phyloP scores from a whole-genome alignment of 2,329 filamentous ascomycete genomes.

The Microdochium nivale region DNA sequence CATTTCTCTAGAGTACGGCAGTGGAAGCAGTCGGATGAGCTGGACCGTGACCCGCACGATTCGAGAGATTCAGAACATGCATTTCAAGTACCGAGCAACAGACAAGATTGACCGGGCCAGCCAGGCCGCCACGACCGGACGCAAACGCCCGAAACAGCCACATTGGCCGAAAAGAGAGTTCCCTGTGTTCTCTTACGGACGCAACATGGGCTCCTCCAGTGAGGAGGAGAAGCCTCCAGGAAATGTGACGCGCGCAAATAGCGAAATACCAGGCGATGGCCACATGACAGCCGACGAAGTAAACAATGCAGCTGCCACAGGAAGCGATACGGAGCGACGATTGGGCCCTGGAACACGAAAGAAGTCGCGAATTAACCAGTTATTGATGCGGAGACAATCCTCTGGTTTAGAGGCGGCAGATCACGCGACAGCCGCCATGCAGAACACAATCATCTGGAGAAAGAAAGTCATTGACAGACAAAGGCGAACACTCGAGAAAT shows the following conservation, averaged over 20 bases:
- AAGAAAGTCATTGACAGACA: conserved; percentile 72
- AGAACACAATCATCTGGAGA: conserved; percentile 45
- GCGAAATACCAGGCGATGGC: conserved; percentile 23
- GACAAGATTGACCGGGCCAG: conserved; percentile 77
- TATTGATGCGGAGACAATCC: conserved; percentile 44
- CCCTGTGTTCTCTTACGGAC: conserved; percentile 76
- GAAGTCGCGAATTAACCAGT: conserved; percentile 43
- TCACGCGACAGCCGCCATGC: conserved; percentile 29
- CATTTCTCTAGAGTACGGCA: conserved; percentile 93
- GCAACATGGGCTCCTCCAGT: conserved; percentile 69
- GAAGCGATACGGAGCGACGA: conserved; percentile 58
- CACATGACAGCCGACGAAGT: conserved; percentile 29
- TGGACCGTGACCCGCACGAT: conserved; percentile 88
- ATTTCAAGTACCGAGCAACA: conserved; percentile 86
- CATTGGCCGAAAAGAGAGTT: conserved; percentile 85
- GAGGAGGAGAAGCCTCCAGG: conserved; percentile 50
- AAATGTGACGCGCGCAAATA: conserved; percentile 24
- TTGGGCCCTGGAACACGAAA: conserved; percentile 26
- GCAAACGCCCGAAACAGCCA: conserved; percentile 70
- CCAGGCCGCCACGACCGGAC: conserved; percentile 55
- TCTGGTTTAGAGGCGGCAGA: conserved; percentile 39
- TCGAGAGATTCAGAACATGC: conserved; percentile 83
- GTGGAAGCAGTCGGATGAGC: conserved; percentile 89
- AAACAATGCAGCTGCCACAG: conserved; percentile 53
- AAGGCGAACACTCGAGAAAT: conserved; percentile 77